Evolutionary conservation across 1,139 yeast species (phyloP).

Genomic region (Waltiozyma solani): DNA sequence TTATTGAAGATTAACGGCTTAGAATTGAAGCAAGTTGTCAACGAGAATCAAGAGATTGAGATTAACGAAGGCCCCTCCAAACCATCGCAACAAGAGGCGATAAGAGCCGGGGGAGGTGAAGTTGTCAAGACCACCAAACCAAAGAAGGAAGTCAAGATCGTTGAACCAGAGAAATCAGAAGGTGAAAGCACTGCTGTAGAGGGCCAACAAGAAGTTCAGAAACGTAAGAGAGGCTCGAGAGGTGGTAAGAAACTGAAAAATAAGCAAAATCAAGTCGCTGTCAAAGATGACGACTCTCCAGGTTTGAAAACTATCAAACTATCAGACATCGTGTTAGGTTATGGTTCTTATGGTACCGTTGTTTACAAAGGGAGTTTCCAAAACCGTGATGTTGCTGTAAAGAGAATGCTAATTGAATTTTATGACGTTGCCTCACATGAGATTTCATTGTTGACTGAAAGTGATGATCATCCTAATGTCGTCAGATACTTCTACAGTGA

Average conservation of each 20-base stretch:
- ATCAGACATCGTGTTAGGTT: conserved; percentile 72
- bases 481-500: conserved; percentile 89
- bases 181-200: neutral
- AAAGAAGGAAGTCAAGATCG: conserved; percentile 10
- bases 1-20: conserved; percentile 24
- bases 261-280: conserved; percentile 5
- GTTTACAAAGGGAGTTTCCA: conserved; percentile 89
- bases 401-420: conserved; percentile 85
- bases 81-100: neutral
- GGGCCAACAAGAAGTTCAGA: conserved; percentile 19
- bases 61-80: conserved; percentile 1
- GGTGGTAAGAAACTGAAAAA: conserved; percentile 62
- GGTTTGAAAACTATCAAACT: conserved; percentile 39
- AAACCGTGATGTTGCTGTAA: conserved; percentile 90
- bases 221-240: conserved; percentile 76
- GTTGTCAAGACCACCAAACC: too few species aligned
- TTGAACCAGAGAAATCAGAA: conserved; percentile 10
- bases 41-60: neutral
- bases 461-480: conserved; percentile 96
- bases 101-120: too few species aligned
- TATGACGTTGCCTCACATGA: conserved; percentile 96
- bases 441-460: conserved; percentile 76
- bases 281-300: neutral
- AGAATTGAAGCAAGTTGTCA: conserved; percentile 15
- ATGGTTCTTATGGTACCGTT: conserved; percentile 95